These are phyloP conservation scores for Aquilaria sinensis DNA, from an alignment of 345 rosid species.

Conservation along the genomic window DNA sequence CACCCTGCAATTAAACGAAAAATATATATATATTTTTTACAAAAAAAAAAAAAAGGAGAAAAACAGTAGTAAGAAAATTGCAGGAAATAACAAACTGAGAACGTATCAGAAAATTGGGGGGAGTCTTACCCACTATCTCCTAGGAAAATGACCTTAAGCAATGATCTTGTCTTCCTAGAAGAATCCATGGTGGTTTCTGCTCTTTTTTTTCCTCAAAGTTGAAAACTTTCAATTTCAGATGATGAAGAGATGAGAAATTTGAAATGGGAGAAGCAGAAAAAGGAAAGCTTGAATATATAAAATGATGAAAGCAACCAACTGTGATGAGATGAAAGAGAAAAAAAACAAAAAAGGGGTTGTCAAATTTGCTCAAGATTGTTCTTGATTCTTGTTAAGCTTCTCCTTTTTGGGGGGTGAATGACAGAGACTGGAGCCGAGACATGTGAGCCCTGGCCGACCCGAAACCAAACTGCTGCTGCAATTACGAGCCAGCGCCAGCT, in stretches of 20 bases:
- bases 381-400: constrained; percentile 23
- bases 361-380: constrained; percentile 12
- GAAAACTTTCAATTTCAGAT: neutral
- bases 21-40: neutral
- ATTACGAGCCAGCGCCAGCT: constrained; percentile 29
- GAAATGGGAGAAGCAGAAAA: too few species aligned
- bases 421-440: constrained; percentile 15
- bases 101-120: neutral
- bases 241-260: neutral
- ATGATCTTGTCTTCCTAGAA: constrained; percentile 49
- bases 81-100: neutral
- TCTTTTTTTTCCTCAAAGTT: neutral
- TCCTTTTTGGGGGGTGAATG: neutral
- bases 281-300: neutral
- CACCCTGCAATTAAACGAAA: constrained; percentile 40
- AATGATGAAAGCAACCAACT: neutral
- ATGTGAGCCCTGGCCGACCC: constrained; percentile 40
- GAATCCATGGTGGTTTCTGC: constrained; percentile 26
- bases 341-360: neutral
- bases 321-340: neutral
- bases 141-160: constrained; percentile 83
- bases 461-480: constrained; percentile 1
- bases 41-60: neutral
- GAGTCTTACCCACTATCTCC: constrained; percentile 76
- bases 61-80: neutral